Conservation (phyloP, 768 basidiomycete species). For the Lactifluus subvellereus region DNA sequence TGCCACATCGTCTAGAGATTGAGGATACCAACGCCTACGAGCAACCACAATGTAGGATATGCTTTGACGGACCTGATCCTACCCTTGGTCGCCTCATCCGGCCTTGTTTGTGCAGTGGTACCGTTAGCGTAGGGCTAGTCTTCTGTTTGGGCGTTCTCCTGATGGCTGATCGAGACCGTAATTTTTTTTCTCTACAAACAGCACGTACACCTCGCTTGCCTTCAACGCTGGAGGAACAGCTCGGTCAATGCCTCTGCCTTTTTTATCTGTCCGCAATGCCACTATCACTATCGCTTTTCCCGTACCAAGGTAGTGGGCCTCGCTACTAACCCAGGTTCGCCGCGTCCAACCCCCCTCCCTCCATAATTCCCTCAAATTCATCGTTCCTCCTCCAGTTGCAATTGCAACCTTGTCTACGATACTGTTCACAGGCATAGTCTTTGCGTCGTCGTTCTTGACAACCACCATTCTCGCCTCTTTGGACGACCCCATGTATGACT, state of each 20-base stretch:
- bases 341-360: neutral
- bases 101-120: slow-evolving; percentile 75
- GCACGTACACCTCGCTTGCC: slow-evolving; percentile 77
- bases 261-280: slow-evolving; percentile 76
- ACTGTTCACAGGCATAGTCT: slow-evolving; percentile 23
- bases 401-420: slow-evolving; percentile 37
- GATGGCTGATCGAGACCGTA: slow-evolving; percentile 16
- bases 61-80: slow-evolving; percentile 62
- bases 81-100: slow-evolving; percentile 72
- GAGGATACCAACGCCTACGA: slow-evolving; percentile 6
- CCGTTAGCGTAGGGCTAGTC: slow-evolving; percentile 51
- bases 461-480: slow-evolving; percentile 19
- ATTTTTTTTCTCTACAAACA: slow-evolving; percentile 29
- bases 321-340: slow-evolving; percentile 66
- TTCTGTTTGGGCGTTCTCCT: neutral
- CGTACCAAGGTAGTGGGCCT: slow-evolving; percentile 65
- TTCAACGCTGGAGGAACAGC: slow-evolving; percentile 66
- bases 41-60: slow-evolving; percentile 79
- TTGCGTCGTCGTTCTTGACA: slow-evolving; percentile 23
- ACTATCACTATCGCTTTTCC: slow-evolving; percentile 69
- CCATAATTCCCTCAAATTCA: neutral
- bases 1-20: neutral
- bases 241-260: slow-evolving; percentile 62
- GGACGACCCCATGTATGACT: slow-evolving; percentile 13
- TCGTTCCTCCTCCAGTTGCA: slow-evolving; percentile 42